Evolutionary conservation across 2,329 filamentous ascomycete genomes (phyloP), one percentile per base, ranked within the genome.

Genomic region (Penicillium sp.): DNA sequence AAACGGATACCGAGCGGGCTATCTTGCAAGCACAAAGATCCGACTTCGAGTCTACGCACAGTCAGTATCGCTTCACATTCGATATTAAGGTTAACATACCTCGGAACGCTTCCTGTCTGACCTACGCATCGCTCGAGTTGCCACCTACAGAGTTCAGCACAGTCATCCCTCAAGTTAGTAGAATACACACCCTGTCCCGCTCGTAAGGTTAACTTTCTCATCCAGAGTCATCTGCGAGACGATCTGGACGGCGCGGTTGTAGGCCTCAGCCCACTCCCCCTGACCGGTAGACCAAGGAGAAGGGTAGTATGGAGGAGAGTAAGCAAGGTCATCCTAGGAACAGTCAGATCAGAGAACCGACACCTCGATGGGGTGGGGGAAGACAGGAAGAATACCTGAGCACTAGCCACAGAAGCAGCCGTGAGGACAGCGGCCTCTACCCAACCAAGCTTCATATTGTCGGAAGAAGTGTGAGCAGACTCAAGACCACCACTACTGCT

Each of bases 151-250:
- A 1, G 44, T 49, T 61, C 48, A 60, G 63, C 64, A 15, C 35
- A 44, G 51, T 21, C n/a, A 11, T 5, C 9, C 11, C 53, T 38
- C 31, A 49, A 23, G 15, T 4, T 49, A 51, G 6, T n/a, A 38
- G 19, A 44, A 46, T 68, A 79, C 88, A 76, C 79, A 94, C 86
- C 93, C 93, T 66, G 90, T 86, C 76, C 94, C 94, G 0, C 93
- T 97, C 3, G 94, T 98, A 66, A 99, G 76, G 76, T 98, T 98
- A 77, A 98, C 92, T 81, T 97, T 97, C 77, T 97, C 93, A 11
- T 88, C 74, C 41, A 97, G 83, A 0, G 92, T 96, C 78, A 97
- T 79, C 74, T 93, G 88, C 9, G 90, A 90, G 50, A 97, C 92
- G 71, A 97, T 94, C 3, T 84, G 86, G 68, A 86, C 87, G 1